Evolutionary conservation across 768 basidiomycete genomes (phyloP).

Genomic region (Kwoniella sp.): DNA sequence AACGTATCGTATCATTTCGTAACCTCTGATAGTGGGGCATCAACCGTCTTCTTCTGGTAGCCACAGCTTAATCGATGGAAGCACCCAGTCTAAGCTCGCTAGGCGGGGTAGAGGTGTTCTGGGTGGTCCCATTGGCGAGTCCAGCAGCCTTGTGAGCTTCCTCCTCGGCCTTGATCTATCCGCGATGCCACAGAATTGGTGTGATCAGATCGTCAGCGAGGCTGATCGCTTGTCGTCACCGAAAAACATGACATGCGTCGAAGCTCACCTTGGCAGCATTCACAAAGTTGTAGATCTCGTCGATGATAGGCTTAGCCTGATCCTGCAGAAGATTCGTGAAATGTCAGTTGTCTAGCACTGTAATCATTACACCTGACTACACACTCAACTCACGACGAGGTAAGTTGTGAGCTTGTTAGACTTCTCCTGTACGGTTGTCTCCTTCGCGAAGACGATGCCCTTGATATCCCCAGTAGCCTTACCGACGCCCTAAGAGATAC

Average conservation of each 20-base stretch:
- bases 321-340: constrained; percentile 26
- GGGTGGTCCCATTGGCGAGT: constrained; percentile 28
- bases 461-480: constrained; percentile 44
- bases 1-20: background rate
- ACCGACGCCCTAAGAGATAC: constrained; percentile 28
- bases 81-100: too few relatives aligned
- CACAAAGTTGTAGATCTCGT: constrained; percentile 52
- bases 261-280: constrained; percentile 50
- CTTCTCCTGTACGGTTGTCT: constrained; percentile 47
- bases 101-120: constrained; percentile 7
- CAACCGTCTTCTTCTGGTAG: background rate
- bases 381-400: constrained; percentile 36
- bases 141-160: constrained; percentile 32
- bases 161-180: constrained; percentile 41
- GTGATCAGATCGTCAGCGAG: background rate
- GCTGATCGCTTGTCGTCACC: background rate
- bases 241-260: constrained; percentile 8
- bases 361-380: background rate
- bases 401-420: constrained; percentile 50
- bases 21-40: background rate
- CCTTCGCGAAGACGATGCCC: constrained; percentile 48
- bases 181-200: too few relatives aligned
- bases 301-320: constrained; percentile 51
- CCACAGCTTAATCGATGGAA: background rate
- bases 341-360: background rate